Conservation (phyloP, 1,139 yeast genomes). For the Candida tunisiensis region DNA sequence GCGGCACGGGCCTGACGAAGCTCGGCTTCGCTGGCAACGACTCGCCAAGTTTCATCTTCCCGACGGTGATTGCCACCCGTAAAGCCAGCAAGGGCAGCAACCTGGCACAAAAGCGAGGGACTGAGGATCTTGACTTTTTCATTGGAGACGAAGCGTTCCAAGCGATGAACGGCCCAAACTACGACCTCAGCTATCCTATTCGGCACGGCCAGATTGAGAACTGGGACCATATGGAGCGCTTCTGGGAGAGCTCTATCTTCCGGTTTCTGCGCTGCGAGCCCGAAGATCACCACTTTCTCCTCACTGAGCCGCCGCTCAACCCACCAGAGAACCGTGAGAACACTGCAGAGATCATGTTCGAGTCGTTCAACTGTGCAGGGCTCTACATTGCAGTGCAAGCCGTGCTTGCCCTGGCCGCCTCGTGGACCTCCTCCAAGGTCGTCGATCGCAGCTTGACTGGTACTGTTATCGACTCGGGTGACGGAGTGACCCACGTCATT, state of each 20-base stretch:
- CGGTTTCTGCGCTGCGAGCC: conserved; percentile 96
- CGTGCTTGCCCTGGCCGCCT: conserved; percentile 93
- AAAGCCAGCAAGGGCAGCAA: conserved; percentile 22
- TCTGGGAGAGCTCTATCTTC: conserved; percentile 95
- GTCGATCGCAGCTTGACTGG: conserved; percentile 93
- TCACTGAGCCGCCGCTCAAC: conserved; percentile 96
- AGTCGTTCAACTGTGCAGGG: conserved; percentile 96
- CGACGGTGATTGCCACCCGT: conserved; percentile 92
- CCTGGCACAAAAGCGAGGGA: conserved; percentile 64
- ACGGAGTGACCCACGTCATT: conserved; percentile 95
- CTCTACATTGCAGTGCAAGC: conserved; percentile 98
- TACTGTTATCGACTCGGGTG: conserved; percentile 95
- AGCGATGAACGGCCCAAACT: conserved; percentile 76
- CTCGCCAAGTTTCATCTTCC: conserved; percentile 92
- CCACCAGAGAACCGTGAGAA: conserved; percentile 98
- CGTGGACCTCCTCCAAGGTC: conserved; percentile 96
- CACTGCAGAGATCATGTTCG: conserved; percentile 98
- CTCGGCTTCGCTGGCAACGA: conserved; percentile 98
- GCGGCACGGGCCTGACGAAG: conserved; percentile 96
- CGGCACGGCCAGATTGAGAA: conserved; percentile 96
- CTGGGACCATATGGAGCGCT: conserved; percentile 99
- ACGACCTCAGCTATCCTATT: conserved; percentile 80
- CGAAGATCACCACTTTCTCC: conserved; percentile 87
- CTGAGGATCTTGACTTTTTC: conserved; percentile 86
- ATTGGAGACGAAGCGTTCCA: conserved; percentile 91